Evolutionary conservation across 176 grass and related monocot genomes (phyloP), one percentile per base, ranked within the genome.

Genomic region (sorghum (Sorghum bicolor)): DNA sequence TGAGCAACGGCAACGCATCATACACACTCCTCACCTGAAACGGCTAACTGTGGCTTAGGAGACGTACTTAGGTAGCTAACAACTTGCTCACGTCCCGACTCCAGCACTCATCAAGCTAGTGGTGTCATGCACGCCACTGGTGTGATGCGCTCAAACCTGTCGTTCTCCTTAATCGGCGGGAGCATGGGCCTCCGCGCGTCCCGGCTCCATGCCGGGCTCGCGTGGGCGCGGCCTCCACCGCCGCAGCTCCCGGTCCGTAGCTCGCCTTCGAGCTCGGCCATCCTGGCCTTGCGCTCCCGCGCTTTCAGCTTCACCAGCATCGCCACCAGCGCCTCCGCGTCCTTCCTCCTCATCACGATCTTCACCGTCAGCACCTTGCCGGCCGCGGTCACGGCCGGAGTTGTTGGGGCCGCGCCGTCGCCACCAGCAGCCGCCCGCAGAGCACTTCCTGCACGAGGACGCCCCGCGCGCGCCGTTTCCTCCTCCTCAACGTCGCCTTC

Each of bases 311-410:
- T 50, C 34, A n/a, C n/a, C n/a, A 90, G 86, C 79, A 65, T 33
- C 63, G 82, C 76, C 32, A 94, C 67, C 74, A 94, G 78, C 86
- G 62, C 58, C 64, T 85, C 88, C 25, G 88, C 88, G 31, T 94
- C 88, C 69, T 72, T 80, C 75, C 86, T 90, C 64, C 14, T 83
- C 83, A 94, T 31, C 83, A 94, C 70, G 30, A 88, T 68, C 92
- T 86, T 90, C 79, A 94, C 79, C 48, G 79, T 88, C 28, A 72
- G 17, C 0, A 43, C 19, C 55, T 25, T 60, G 12, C 57, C 58
- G 1, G 8, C 14, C 64, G n/a, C 5, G 17, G 50, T 6, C 45
- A n/a, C n/a, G n/a, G n/a, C n/a, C n/a, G n/a, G n/a, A n/a, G n/a
- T n/a, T n/a, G n/a, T n/a, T n/a, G 48, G 57, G 3, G 55, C 55